Percentiles rank a stretch among this genome's conserved stretches.
Conservation (phyloP, 2,329 filamentous ascomycete species). For the Amesomyces nigricolor region DNA sequence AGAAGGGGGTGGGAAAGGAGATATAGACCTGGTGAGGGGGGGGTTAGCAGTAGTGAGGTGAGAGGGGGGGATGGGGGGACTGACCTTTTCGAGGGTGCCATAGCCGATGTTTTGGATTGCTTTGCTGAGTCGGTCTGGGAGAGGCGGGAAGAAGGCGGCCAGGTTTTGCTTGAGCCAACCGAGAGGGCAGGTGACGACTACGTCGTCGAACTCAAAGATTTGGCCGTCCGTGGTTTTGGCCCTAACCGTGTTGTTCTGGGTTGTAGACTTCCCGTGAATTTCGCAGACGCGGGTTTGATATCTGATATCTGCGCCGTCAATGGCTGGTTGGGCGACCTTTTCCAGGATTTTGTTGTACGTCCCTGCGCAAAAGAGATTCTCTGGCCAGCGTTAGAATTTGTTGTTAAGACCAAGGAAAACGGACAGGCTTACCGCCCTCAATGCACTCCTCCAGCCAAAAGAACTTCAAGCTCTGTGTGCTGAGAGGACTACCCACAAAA, state of each 20-base stretch:
- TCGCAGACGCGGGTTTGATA: constrained; percentile 44
- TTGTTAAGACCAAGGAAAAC: too few species aligned
- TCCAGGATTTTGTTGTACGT: constrained; percentile 56
- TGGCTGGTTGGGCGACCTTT: constrained; percentile 51
- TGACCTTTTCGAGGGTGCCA: constrained; percentile 64
- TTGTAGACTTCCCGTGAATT: constrained; percentile 34
- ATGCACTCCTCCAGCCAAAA: constrained; percentile 76
- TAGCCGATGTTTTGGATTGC: constrained; percentile 63
- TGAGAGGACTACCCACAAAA: constrained; percentile 61
- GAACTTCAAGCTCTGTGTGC: constrained; percentile 64
- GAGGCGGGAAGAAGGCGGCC: constrained; percentile 52
- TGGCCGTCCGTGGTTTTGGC: constrained; percentile 44
- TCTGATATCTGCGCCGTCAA: constrained; percentile 49
- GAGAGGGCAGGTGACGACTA: constrained; percentile 62
- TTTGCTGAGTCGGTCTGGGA: constrained; percentile 51
- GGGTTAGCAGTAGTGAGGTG: background rate
- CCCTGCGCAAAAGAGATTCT: constrained; percentile 55
- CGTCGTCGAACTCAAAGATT: constrained; percentile 54
- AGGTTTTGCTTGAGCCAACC: constrained; percentile 62
- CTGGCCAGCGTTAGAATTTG: constrained; percentile 29
- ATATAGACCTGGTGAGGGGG: constrained; percentile 45
- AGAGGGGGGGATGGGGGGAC: background rate
- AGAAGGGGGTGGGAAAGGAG: constrained; percentile 71
- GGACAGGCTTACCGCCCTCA: constrained; percentile 51
- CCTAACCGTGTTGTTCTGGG: constrained; percentile 32